Conservation (phyloP, 2,329 filamentous ascomycete genomes). For the Pestalotiopsis sp. region DNA sequence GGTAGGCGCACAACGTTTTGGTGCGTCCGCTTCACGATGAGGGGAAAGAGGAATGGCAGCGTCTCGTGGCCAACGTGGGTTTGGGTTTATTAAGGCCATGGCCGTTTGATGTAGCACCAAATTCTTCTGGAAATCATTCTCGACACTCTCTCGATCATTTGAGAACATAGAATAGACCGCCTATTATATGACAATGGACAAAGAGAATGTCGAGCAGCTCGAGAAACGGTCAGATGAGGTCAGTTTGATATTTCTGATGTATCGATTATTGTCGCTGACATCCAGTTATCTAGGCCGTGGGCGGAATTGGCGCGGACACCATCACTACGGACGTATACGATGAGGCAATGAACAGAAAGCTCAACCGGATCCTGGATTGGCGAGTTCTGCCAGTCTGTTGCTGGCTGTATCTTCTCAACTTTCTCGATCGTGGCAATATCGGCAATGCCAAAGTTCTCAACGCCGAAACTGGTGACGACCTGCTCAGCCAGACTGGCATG, state of each 20-base stretch:
- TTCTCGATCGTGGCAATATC: conserved; percentile 55
- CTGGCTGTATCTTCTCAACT: conserved; percentile 56
- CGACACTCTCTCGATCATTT: background rate
- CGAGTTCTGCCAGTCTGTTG: conserved; percentile 51
- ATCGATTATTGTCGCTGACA: background rate
- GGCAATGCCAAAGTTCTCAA: conserved; percentile 51
- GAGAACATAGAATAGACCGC: background rate
- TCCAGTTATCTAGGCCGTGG: background rate
- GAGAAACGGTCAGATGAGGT: background rate
- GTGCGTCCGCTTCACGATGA: background rate
- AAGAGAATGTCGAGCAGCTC: background rate
- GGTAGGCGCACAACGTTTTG: background rate
- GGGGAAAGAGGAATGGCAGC: background rate
- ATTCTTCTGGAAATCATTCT: background rate
- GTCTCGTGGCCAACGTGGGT: background rate
- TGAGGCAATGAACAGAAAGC: conserved; percentile 19
- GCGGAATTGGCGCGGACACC: background rate
- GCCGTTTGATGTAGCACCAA: background rate
- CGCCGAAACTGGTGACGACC: conserved; percentile 36
- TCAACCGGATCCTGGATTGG: conserved; percentile 34
- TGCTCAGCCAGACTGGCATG: conserved; percentile 40
- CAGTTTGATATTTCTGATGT: background rate
- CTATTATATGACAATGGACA: background rate
- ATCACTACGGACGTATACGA: conserved; percentile 18
- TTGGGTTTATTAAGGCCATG: background rate